Base-by-base conservation (phyloP, 2,329 filamentous ascomycete species). In the Monilinia polystroma region DNA sequence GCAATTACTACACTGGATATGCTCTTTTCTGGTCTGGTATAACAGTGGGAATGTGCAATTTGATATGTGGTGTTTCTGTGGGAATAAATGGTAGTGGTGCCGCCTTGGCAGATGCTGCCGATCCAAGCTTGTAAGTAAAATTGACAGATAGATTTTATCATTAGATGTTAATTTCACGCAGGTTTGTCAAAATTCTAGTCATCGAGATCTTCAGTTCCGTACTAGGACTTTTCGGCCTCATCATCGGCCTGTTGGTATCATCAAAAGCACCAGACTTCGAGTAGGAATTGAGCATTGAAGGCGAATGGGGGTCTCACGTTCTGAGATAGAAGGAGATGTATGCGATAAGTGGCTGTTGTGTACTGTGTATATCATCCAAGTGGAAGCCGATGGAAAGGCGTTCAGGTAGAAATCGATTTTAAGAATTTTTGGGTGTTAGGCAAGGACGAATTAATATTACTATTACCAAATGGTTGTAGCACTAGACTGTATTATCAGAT, bases 171-270 rank as follows among this genome's bases (percentile, higher is more conserved):
- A 75, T 67, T 43, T 62, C 23, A 23, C 23, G 2, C 70, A 97
- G 93, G 65, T 99, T 99, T 80, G 94, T 99, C 80, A 97, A 97
- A 82, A 97, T 99, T 73, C 88, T 99, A 63, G 94, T 99, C 73
- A 96, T 99, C 76, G 96, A 99, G 80, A 99, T 99, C 78, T 99
- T 99, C 84, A 97, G 93, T 78, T 98, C 94, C 52, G 94, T 99
- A 59, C 85, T 99, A 14, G 95, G 96, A 70, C 87, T 99, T 4
- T 99, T 99, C 76, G 96, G 95, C 68, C 85, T 99, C 70, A 99
- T 99, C 76, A 89, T 99, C 73, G 95, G 96, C 56, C 85, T 99
- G 66, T 84, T 99, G 72, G 85, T 98, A 63, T 91, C 92, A 68
- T 85, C 89, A 77, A 96, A 95, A 80, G 93, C 95, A 35, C 77